A percentile compares a stretch with the other conserved stretches of the same genome.
Evolutionary conservation across 2,329 filamentous ascomycete genomes (phyloP).

Genomic region (Apiospora saccharicola): DNA sequence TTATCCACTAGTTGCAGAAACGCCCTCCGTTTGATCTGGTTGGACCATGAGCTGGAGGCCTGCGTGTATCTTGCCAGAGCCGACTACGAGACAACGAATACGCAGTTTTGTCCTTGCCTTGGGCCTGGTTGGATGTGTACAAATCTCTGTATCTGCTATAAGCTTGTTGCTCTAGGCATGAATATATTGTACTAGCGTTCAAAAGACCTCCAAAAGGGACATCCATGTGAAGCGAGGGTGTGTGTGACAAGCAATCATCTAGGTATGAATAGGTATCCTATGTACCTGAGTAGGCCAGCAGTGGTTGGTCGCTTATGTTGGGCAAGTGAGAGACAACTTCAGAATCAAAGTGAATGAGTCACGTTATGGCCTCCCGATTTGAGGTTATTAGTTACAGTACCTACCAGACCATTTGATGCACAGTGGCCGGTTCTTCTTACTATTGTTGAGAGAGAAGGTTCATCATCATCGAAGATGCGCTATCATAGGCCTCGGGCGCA

Average conservation of each 20-base stretch:
- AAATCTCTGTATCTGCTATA: not conserved
- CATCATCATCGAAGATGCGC: not conserved
- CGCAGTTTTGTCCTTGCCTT: too few species aligned
- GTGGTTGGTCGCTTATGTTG: too few species aligned
- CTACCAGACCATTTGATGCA: not conserved
- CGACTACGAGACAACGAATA: not conserved
- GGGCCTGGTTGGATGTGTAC: not conserved
- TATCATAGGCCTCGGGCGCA: not conserved
- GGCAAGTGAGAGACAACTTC: not conserved
- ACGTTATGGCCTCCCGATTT: not conserved
- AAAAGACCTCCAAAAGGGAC: not conserved
- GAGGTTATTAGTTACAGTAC: not conserved
- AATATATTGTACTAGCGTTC: not conserved
- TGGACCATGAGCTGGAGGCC: not conserved
- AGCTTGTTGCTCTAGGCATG: not conserved
- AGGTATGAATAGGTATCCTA: not conserved
- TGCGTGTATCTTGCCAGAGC: not conserved
- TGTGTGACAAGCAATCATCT: not conserved
- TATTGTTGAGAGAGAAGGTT: not conserved
- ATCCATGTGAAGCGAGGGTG: not conserved
- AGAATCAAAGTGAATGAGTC: not conserved
- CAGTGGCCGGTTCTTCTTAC: not conserved
- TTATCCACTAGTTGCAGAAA: constrained; percentile 12
- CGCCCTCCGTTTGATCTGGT: not conserved
- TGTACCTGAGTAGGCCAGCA: not conserved